Percentiles rank a stretch among this genome's conserved stretches.
Conservation (phyloP, 805 yeast species). For the Kuraishia capsulata region DNA sequence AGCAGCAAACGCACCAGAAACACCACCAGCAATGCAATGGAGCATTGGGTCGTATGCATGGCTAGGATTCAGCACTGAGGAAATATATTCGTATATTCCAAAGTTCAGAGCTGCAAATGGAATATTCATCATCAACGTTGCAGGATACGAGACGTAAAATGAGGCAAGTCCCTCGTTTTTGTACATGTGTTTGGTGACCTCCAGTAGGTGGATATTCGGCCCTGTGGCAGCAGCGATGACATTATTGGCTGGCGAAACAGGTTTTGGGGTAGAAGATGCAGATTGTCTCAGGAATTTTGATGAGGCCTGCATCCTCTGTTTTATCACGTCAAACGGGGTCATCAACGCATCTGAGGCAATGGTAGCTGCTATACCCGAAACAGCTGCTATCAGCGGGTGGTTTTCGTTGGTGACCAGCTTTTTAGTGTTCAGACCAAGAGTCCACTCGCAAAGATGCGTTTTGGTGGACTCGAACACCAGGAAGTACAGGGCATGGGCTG, state of each 20-base stretch:
- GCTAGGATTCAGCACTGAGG: conserved; percentile 71
- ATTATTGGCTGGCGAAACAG: no score
- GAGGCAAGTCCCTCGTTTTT: conserved; percentile 63
- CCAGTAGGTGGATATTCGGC: conserved; percentile 4
- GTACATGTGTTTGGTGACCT: conserved; percentile 35
- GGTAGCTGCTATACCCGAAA: conserved; percentile 89
- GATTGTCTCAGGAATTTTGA: conserved; percentile 4
- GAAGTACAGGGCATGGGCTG: conserved; percentile 95
- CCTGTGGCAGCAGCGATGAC: neutral
- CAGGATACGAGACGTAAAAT: conserved; percentile 88
- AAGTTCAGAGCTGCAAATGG: conserved; percentile 95
- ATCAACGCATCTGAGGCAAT: conserved; percentile 89
- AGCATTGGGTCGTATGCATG: conserved; percentile 77
- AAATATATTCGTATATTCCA: conserved; percentile 80
- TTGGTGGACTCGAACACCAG: conserved; percentile 85
- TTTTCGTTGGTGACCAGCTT: conserved; percentile 48
- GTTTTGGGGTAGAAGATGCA: conserved; percentile 6
- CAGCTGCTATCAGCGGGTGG: conserved; percentile 76
- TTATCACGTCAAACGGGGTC: conserved; percentile 95
- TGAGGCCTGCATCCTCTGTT: conserved; percentile 82
- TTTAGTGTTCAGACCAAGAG: conserved; percentile 26
- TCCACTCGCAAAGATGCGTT: conserved; percentile 35
- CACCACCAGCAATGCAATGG: conserved; percentile 88
- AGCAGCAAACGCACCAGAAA: conserved; percentile 93
- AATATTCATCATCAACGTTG: conserved; percentile 82